These are phyloP conservation scores for Hypomyces perniciosus DNA, from an alignment of 2,329 filamentous ascomycete species.

Conservation along the genomic window DNA sequence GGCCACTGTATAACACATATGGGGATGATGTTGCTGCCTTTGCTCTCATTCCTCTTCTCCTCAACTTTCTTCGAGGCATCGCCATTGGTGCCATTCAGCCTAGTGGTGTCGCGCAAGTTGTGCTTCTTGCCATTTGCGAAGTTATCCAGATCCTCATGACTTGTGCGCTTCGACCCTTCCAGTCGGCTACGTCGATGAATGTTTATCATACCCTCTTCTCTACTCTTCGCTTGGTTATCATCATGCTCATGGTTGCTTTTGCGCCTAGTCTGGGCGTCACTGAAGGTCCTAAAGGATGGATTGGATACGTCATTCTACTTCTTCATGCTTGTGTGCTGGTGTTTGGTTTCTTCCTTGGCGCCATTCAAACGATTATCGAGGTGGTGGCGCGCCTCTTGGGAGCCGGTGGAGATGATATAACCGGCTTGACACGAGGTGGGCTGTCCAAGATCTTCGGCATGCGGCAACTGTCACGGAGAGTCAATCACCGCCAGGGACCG, in stretches of 20 bases:
- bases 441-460: constrained; percentile 87
- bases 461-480: constrained; percentile 74
- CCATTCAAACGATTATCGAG: constrained; percentile 84
- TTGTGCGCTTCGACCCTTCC: constrained; percentile 84
- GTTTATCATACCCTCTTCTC: constrained; percentile 86
- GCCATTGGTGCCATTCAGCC: constrained; percentile 90
- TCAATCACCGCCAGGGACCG: constrained; percentile 55
- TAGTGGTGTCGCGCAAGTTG: constrained; percentile 87
- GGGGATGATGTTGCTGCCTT: constrained; percentile 89
- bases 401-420: constrained; percentile 68
- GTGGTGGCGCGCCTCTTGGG: constrained; percentile 77
- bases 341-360: constrained; percentile 90
- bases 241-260: constrained; percentile 76
- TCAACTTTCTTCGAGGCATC: constrained; percentile 81
- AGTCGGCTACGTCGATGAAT: constrained; percentile 93
- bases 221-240: constrained; percentile 65
- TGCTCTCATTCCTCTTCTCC: constrained; percentile 75
- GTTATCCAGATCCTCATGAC: constrained; percentile 83
- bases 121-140: constrained; percentile 89
- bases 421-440: constrained; percentile 69
- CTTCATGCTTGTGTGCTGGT: constrained; percentile 80
- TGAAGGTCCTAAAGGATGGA: constrained; percentile 82
- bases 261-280: constrained; percentile 73
- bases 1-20: constrained; percentile 95
- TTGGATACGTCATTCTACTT: constrained; percentile 84